These are phyloP conservation scores for Thalassiosira mediterranea DNA, from an alignment of 352 stramenopile species.

Conservation along the genomic window DNA sequence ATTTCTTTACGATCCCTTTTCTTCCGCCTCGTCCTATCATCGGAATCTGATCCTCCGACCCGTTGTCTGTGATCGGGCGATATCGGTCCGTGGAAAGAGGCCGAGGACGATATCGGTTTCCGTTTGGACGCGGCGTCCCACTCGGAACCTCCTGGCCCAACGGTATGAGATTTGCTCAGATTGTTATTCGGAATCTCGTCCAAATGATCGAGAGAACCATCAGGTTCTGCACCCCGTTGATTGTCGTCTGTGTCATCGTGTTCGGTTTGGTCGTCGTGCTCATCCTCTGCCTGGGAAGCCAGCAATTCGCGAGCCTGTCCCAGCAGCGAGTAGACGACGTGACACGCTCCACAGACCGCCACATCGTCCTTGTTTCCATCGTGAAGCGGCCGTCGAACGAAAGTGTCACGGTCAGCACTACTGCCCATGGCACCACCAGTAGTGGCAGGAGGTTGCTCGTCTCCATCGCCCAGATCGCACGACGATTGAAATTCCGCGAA, in stretches of 20 bases:
- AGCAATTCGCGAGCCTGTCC: slow-evolving; percentile 78
- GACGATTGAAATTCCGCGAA: slow-evolving; percentile 53
- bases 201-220: slow-evolving; percentile 57
- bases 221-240: slow-evolving; percentile 46
- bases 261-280: slow-evolving; percentile 56
- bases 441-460: slow-evolving; percentile 7
- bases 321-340: slow-evolving; percentile 87
- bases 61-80: slow-evolving; percentile 14
- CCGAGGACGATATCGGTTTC: slow-evolving; percentile 19
- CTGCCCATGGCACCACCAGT: neutral
- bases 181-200: slow-evolving; percentile 20
- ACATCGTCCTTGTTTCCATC: slow-evolving; percentile 65
- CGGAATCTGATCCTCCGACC: slow-evolving; percentile 15
- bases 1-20: slow-evolving; percentile 49
- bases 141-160: neutral
- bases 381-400: slow-evolving; percentile 7
- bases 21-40: slow-evolving; percentile 24
- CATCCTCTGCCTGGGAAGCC: slow-evolving; percentile 63
- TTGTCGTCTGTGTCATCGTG: slow-evolving; percentile 72
- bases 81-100: slow-evolving; percentile 40
- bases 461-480: slow-evolving; percentile 11
- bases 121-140: neutral
- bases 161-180: slow-evolving; percentile 17
- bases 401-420: neutral
- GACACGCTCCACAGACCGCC: slow-evolving; percentile 87